Conservation (phyloP, 345 rosid species). For the Raphanus raphanistrum region DNA sequence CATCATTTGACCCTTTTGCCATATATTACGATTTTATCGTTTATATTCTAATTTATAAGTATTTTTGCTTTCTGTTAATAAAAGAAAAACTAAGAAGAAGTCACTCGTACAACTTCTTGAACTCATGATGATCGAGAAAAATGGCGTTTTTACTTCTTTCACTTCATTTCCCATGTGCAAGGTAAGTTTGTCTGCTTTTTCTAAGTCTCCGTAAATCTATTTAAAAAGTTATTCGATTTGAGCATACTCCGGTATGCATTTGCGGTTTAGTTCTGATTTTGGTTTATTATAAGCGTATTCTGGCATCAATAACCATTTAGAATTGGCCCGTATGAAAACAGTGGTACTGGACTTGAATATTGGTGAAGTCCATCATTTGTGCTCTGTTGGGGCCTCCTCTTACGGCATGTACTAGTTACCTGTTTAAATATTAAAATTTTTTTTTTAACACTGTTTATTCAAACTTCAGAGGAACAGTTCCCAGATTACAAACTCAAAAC, state of each 20-base stretch:
- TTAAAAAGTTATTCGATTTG: not conserved
- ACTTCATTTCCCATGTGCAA: constrained; percentile 17
- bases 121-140: not conserved
- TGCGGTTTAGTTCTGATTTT: constrained; percentile 9
- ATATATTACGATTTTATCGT: not conserved
- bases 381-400: constrained; percentile 13
- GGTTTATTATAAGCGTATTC: constrained; percentile 11
- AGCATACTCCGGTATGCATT: not conserved
- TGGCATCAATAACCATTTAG: not conserved
- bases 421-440: not conserved
- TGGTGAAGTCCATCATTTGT: not conserved
- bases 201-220: not conserved
- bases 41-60: not conserved
- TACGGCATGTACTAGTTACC: not conserved
- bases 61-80: not conserved
- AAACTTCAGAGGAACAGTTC: too few relatives aligned
- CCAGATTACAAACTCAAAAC: too few relatives aligned
- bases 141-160: constrained; percentile 14
- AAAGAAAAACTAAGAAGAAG: not conserved
- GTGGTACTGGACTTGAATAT: not conserved
- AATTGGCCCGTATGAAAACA: constrained; percentile 1
- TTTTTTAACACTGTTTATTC: too few relatives aligned
- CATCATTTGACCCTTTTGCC: not conserved
- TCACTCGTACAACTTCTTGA: not conserved
- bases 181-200: constrained; percentile 13